Base-by-base conservation (phyloP, 768 basidiomycete species). In the Phaffia tasmanica region DNA sequence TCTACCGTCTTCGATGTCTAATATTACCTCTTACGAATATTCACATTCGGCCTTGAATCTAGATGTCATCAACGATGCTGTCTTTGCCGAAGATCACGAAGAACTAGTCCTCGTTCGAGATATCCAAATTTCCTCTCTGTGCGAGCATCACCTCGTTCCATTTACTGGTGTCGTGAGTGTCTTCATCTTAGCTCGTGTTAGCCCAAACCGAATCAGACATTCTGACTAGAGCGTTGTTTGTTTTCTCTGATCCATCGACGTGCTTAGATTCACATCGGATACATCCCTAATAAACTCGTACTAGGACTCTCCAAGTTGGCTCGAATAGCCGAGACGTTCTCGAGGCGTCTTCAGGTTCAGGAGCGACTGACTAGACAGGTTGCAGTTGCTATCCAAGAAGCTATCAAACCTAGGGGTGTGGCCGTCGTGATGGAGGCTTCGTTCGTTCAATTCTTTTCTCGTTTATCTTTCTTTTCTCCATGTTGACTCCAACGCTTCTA, bases 341-440 rank as follows among this genome's bases (percentile, higher is more conserved):
- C 89, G 71, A 84, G 95, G 29, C 84, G 95, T 63, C 81, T 99
- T 30, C 95, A 98, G 75, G 93, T 99, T 19, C 95, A 99, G 78
- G 95, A 99, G 78, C 85, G 95, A 42, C 80, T 99, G 56, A 98
- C 95, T 51, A 92, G 90, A 75, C 95, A 99, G 78, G 90, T 99
- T 67, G 95, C 95, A 9, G 83, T 95, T 62, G 91, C 94, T n/a
- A 87, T 99, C 7, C 89, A 95, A 77, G 94, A 99, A 76, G 95
- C 95, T 21, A 97, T 99, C 72, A 86, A 90, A 76, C 95, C 95
- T 59, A 84, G 89, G 72, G 95, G 95, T 55, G 95, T 99, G 49
- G 95, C 95, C 9, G 95, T 99, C 70, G 95, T 99, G 58, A 98
- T 99, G 88, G 94, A 99, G 78, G 93, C 93, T 69, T 89, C 88